A percentile compares a stretch with the other conserved stretches of the same genome.
Evolutionary conservation across 2,329 filamentous ascomycete genomes (phyloP).

Genomic region (Erysiphe pulchra): DNA sequence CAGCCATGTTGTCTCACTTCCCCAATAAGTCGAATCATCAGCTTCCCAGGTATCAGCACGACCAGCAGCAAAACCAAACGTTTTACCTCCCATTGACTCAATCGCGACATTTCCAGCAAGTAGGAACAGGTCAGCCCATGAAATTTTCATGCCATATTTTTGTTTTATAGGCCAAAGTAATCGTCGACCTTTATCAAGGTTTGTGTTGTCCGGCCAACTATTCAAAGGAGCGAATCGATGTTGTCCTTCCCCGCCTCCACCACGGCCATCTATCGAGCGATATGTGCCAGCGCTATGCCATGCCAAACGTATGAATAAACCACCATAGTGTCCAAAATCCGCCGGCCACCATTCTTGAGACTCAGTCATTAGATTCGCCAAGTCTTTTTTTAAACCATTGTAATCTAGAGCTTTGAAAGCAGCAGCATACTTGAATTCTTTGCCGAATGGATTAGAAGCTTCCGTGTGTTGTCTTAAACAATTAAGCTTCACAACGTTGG

Average conservation of each 20-base stretch:
- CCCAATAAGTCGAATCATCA: slow-evolving; percentile 57
- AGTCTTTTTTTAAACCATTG: slow-evolving; percentile 45
- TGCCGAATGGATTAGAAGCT: slow-evolving; percentile 31
- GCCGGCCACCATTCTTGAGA: slow-evolving; percentile 65
- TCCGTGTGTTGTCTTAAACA: slow-evolving; percentile 47
- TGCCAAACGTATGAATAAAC: slow-evolving; percentile 56
- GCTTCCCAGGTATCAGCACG: slow-evolving; percentile 50
- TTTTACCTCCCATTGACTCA: slow-evolving; percentile 50
- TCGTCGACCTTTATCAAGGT: slow-evolving; percentile 55
- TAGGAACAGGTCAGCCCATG: slow-evolving; percentile 49
- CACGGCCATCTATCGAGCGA: slow-evolving; percentile 48
- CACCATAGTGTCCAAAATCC: slow-evolving; percentile 59
- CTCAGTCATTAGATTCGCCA: slow-evolving; percentile 46
- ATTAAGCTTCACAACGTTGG: slow-evolving; percentile 37
- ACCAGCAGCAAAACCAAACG: slow-evolving; percentile 48
- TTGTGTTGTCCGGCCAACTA: slow-evolving; percentile 60
- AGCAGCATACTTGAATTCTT: slow-evolving; percentile 44
- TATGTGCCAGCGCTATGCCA: slow-evolving; percentile 66
- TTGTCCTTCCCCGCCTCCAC: slow-evolving; percentile 48
- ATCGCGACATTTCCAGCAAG: slow-evolving; percentile 53
- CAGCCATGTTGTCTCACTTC: slow-evolving; percentile 47
- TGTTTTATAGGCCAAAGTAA: slow-evolving; percentile 64
- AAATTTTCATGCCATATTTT: slow-evolving; percentile 64
- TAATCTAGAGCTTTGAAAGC: slow-evolving; percentile 53
- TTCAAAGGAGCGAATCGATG: slow-evolving; percentile 62